phyloP scores from a whole-genome alignment of 2,329 filamentous ascomycete genomes.

The Elsinoe fawcettii region DNA sequence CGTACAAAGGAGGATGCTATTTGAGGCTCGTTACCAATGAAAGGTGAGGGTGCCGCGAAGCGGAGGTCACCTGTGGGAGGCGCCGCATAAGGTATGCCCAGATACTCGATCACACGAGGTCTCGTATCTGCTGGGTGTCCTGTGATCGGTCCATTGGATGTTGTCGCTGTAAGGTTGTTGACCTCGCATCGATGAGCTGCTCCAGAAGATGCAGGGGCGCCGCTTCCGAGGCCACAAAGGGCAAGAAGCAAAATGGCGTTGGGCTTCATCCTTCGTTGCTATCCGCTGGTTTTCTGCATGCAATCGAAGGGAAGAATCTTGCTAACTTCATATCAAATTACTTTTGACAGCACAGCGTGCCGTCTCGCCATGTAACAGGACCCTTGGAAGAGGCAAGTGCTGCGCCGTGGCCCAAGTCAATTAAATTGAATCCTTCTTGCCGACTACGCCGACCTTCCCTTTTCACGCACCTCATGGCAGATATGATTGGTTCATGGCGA shows the following conservation, averaged over 20 bases:
- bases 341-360: not conserved
- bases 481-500: not conserved
- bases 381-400: not conserved
- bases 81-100: constrained; percentile 29
- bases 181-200: not conserved
- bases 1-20: constrained; percentile 16
- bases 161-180: constrained; percentile 20
- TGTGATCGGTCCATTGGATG: constrained; percentile 28
- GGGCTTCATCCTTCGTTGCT: constrained; percentile 1
- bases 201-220: not conserved
- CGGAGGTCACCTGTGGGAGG: constrained; percentile 27
- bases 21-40: constrained; percentile 24
- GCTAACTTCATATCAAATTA: not conserved
- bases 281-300: not conserved
- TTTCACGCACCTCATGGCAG: not conserved
- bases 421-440: not conserved
- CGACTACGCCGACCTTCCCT: constrained; percentile 2
- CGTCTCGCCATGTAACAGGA: not conserved
- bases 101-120: constrained; percentile 24
- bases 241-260: not conserved
- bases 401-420: not conserved
- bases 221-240: not conserved
- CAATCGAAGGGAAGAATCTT: not conserved
- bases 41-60: constrained; percentile 27
- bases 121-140: constrained; percentile 25